Evolutionary conservation across 2,329 filamentous ascomycete species (phyloP).

Genomic region (Pseudogymnoascus sp.): DNA sequence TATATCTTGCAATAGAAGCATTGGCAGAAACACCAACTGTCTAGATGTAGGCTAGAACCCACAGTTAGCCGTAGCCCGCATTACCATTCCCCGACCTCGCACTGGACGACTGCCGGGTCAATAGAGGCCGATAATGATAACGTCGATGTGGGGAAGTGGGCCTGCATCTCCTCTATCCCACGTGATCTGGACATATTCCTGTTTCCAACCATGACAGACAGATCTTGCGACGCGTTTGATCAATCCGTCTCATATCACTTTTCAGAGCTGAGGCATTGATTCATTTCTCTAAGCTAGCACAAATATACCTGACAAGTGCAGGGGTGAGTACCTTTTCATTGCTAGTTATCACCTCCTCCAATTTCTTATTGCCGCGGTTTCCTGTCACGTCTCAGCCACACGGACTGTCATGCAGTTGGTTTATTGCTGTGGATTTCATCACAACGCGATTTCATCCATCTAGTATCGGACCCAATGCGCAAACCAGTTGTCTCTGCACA

Average conservation of each 20-base stretch:
- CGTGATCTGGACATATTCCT: not conserved
- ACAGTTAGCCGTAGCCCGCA: not conserved
- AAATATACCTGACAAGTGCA: constrained; percentile 3
- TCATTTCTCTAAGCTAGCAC: not conserved
- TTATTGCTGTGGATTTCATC: not conserved
- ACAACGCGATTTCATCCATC: not conserved
- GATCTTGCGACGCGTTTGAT: not conserved
- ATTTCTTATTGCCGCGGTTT: constrained; percentile 1
- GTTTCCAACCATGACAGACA: not conserved
- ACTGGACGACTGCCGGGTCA: not conserved
- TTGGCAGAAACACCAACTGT: not conserved
- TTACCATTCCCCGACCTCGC: not conserved
- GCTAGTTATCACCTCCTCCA: constrained; percentile 4
- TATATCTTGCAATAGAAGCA: not conserved
- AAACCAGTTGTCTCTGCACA: not conserved
- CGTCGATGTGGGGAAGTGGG: not conserved
- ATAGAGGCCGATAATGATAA: not conserved
- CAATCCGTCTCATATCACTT: constrained; percentile 1
- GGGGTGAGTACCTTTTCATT: constrained; percentile 1
- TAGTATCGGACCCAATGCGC: not conserved
- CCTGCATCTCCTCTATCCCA: not conserved
- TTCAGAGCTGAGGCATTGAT: not conserved
- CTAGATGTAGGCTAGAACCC: not conserved
- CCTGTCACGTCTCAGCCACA: constrained; percentile 6
- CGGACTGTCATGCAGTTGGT: constrained; percentile 7